Evolutionary conservation across 306 rosid genomes (phyloP).

Genomic region (Alnus glutinosa): DNA sequence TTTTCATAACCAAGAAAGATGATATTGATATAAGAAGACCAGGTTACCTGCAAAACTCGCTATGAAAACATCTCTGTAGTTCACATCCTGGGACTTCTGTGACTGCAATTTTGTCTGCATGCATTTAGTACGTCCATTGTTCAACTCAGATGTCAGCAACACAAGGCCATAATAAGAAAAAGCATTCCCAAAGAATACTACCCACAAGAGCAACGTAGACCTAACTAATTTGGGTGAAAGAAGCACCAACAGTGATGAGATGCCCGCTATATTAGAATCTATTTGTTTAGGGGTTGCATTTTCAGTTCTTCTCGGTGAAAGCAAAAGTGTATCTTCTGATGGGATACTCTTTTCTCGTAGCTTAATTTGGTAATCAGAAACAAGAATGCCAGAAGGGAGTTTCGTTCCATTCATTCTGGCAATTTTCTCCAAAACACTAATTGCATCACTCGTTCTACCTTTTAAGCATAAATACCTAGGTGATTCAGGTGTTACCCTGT

Average conservation of each 20-base stretch:
- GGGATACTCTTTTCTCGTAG: constrained; percentile 39
- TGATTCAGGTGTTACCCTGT: constrained; percentile 79
- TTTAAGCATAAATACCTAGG: constrained; percentile 82
- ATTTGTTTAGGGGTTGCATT: constrained; percentile 33
- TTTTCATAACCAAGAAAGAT: constrained; percentile 7
- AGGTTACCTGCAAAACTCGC: constrained; percentile 90
- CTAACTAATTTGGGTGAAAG: constrained; percentile 70
- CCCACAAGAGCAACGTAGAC: constrained; percentile 90
- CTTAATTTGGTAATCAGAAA: constrained; percentile 63
- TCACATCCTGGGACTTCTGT: constrained; percentile 46
- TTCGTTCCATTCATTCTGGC: constrained; percentile 71
- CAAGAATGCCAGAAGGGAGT: constrained; percentile 75
- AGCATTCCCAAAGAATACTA: constrained; percentile 90
- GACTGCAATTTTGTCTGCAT: constrained; percentile 37
- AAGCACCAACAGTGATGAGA: constrained; percentile 65
- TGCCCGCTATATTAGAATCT: constrained; percentile 40
- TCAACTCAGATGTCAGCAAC: constrained; percentile 87
- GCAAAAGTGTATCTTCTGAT: constrained; percentile 58
- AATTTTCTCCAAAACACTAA: constrained; percentile 74
- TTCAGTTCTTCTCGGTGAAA: constrained; percentile 46
- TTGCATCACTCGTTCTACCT: constrained; percentile 72
- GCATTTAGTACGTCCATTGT: constrained; percentile 56
- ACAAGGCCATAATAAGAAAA: constrained; percentile 97
- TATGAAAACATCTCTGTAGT: constrained; percentile 69
- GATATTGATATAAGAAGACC: constrained; percentile 18